Conservation (phyloP, 1,284 basidiomycete genomes). For the Hortiboletus rubellus region DNA sequence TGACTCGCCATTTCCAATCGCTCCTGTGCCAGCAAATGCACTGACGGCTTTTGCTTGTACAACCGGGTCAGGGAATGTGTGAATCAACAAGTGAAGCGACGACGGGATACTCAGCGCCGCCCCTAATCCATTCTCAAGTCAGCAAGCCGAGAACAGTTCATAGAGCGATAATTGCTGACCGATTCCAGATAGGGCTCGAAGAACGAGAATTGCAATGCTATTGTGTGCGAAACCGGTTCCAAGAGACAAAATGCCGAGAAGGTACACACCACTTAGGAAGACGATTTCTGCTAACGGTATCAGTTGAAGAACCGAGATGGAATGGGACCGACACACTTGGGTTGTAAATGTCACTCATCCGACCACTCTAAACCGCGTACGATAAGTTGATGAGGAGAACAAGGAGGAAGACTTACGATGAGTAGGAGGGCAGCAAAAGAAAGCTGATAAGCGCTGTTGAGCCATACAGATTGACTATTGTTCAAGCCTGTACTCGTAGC, state of each 20-base stretch:
- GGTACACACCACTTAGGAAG: slow-evolving; percentile 31
- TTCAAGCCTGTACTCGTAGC: slow-evolving; percentile 52
- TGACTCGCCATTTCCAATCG: slow-evolving; percentile 34
- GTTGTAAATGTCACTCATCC: slow-evolving; percentile 23
- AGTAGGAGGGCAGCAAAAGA: slow-evolving; percentile 40
- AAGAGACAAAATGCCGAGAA: slow-evolving; percentile 37
- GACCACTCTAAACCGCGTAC: slow-evolving; percentile 14
- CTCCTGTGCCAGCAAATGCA: slow-evolving; percentile 42
- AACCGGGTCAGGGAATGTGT: slow-evolving; percentile 40
- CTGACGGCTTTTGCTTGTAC: slow-evolving; percentile 46
- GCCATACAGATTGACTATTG: slow-evolving; percentile 44
- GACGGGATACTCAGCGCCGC: slow-evolving; percentile 46
- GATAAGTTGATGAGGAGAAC: background rate
- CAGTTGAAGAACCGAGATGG: background rate
- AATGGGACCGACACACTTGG: slow-evolving; percentile 9
- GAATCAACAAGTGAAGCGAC: slow-evolving; percentile 43
- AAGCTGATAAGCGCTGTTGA: slow-evolving; percentile 37
- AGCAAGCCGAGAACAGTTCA: background rate
- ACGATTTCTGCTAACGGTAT: slow-evolving; percentile 15
- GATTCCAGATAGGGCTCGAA: slow-evolving; percentile 43
- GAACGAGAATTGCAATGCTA: slow-evolving; percentile 40
- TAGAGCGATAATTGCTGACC: slow-evolving; percentile 15
- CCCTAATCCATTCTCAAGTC: background rate
- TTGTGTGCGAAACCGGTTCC: slow-evolving; percentile 40
- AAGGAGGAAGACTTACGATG: slow-evolving; percentile 18